Conservation (phyloP, 768 basidiomycete species). For the Agaricus sinodeliciosus region DNA sequence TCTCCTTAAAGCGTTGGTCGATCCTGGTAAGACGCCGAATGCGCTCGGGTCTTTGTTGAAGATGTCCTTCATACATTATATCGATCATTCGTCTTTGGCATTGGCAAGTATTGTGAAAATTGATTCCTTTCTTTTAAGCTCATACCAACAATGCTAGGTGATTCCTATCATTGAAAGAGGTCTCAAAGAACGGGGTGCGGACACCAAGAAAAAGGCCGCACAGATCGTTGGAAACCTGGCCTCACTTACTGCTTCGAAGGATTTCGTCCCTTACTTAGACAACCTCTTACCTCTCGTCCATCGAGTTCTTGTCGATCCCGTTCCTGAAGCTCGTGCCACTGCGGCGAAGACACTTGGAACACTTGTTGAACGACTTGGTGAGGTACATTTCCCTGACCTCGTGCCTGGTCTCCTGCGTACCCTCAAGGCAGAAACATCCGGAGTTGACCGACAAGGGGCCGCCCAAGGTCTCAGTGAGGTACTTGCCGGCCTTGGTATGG, state of each 20-base stretch:
- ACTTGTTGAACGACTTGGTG: conserved; percentile 93
- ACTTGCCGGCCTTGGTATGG: conserved; percentile 94
- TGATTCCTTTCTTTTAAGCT: background rate
- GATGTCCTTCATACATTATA: conserved; percentile 96
- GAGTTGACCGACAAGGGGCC: conserved; percentile 96
- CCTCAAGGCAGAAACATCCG: conserved; percentile 87
- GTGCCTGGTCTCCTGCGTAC: conserved; percentile 85
- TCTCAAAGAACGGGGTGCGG: conserved; percentile 84
- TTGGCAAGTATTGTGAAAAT: conserved; percentile 44
- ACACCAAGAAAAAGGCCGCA: conserved; percentile 91
- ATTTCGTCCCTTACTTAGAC: conserved; percentile 92
- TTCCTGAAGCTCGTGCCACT: conserved; percentile 95
- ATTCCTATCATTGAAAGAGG: conserved; percentile 95
- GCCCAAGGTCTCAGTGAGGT: conserved; percentile 97
- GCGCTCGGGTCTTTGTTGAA: conserved; percentile 84
- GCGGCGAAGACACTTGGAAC: conserved; percentile 96
- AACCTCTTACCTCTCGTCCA: conserved; percentile 88
- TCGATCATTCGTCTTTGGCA: conserved; percentile 94
- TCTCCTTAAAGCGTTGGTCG: conserved; percentile 91
- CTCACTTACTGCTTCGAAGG: conserved; percentile 81
- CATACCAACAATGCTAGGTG: conserved; percentile 43
- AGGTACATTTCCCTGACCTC: conserved; percentile 90
- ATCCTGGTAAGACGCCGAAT: conserved; percentile 84
- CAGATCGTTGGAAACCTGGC: conserved; percentile 98
- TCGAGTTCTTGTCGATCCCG: conserved; percentile 89